These are phyloP conservation scores for Diophrys appendiculata DNA, from an alignment of 73 alveolate genomes.

Conservation along the genomic window DNA sequence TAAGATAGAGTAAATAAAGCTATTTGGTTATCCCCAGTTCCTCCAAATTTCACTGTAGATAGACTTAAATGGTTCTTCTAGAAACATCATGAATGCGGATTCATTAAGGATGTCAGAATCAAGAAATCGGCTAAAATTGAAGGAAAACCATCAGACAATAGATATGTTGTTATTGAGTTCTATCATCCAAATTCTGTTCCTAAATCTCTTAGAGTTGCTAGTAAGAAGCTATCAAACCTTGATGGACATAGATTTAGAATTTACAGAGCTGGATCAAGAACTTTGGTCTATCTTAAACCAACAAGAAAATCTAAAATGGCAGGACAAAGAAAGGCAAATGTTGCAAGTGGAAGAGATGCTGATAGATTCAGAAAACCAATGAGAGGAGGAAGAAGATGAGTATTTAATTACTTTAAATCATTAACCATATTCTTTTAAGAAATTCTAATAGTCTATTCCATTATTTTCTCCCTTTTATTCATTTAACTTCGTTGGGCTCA, in stretches of 20 bases:
- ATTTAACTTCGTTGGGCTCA: background rate
- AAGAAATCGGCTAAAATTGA: slow-evolving; percentile 82
- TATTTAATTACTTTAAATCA: slow-evolving; percentile 13
- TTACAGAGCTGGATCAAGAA: slow-evolving; percentile 90
- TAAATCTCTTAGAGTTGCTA: slow-evolving; percentile 82
- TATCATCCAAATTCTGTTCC: slow-evolving; percentile 86
- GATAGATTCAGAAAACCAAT: slow-evolving; percentile 5
- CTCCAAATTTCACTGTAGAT: slow-evolving; percentile 40
- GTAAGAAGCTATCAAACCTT: slow-evolving; percentile 67
- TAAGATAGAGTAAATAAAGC: slow-evolving; percentile 85
- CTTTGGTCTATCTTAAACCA: slow-evolving; percentile 44
- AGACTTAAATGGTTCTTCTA: slow-evolving; percentile 59
- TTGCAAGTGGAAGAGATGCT: slow-evolving; percentile 10
- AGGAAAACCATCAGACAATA: slow-evolving; percentile 69
- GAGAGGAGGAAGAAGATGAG: slow-evolving; percentile 59
- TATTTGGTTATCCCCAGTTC: slow-evolving; percentile 85
- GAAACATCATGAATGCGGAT: slow-evolving; percentile 78
- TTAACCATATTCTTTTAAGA: background rate
- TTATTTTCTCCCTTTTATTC: no score
- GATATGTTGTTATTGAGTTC: slow-evolving; percentile 83
- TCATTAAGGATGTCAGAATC: slow-evolving; percentile 80
- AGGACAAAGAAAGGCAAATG: slow-evolving; percentile 30
- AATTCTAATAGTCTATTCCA: no score
- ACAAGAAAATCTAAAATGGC: slow-evolving; percentile 34
- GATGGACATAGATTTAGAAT: slow-evolving; percentile 76